Conservation (phyloP, 805 yeast species). For the Millerozyma acaciae region DNA sequence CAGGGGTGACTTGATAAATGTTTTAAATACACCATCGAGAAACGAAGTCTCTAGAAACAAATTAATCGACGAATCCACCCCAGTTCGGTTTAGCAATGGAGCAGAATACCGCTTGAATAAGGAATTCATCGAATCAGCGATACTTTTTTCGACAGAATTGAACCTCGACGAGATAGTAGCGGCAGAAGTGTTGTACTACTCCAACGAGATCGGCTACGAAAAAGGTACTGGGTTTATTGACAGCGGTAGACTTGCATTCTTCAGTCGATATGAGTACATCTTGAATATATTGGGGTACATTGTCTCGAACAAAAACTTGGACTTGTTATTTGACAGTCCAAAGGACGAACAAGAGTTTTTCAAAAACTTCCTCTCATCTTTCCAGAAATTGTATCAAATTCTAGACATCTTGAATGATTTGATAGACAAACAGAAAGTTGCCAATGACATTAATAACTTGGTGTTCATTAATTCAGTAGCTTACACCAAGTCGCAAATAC, state of each 20-base stretch:
- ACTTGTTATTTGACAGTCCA: slow-evolving; percentile 17
- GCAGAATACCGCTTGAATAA: slow-evolving; percentile 59
- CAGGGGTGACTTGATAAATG: slow-evolving; percentile 40
- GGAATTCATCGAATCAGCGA: slow-evolving; percentile 58
- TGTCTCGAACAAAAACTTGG: slow-evolving; percentile 18
- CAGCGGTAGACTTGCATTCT: slow-evolving; percentile 65
- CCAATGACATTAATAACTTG: slow-evolving; percentile 46
- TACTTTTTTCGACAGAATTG: slow-evolving; percentile 50
- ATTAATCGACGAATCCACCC: slow-evolving; percentile 35
- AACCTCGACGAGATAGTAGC: slow-evolving; percentile 68
- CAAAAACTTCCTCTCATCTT: slow-evolving; percentile 48
- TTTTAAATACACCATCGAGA: slow-evolving; percentile 42
- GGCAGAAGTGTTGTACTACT: slow-evolving; percentile 61
- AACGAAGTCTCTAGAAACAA: slow-evolving; percentile 44
- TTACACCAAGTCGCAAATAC: slow-evolving; percentile 59
- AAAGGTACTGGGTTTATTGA: slow-evolving; percentile 52
- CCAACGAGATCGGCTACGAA: slow-evolving; percentile 35
- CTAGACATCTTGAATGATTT: slow-evolving; percentile 51
- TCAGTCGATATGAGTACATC: slow-evolving; percentile 67
- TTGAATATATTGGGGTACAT: slow-evolving; percentile 53
- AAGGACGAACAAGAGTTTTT: slow-evolving; percentile 22
- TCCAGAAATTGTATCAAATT: slow-evolving; percentile 55
- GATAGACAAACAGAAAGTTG: slow-evolving; percentile 44
- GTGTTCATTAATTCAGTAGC: slow-evolving; percentile 38
- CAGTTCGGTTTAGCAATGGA: slow-evolving; percentile 49